Conservation (phyloP, 257 asterid species). For the Euphrasia confusa region DNA sequence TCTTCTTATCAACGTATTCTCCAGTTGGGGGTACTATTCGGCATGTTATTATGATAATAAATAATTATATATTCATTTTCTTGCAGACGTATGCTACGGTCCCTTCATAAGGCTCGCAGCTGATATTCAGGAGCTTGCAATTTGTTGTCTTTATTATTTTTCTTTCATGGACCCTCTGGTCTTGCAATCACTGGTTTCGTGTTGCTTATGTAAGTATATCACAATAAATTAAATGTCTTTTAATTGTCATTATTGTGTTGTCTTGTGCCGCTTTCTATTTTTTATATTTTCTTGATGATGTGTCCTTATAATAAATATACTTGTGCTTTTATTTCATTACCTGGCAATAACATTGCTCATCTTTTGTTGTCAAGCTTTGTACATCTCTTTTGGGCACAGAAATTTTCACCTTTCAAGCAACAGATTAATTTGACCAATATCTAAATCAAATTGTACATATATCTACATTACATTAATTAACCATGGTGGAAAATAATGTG, state of each 20-base stretch:
- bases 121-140: slow-evolving; percentile 78
- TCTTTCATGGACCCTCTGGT: slow-evolving; percentile 51
- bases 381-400: slow-evolving; percentile 2
- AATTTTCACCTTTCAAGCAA: slow-evolving; percentile 1
- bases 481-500: slow-evolving; percentile 4
- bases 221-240: not conserved
- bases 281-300: not conserved
- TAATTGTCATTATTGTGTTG: slow-evolving; percentile 9
- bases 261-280: slow-evolving; percentile 14
- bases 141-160: slow-evolving; percentile 75
- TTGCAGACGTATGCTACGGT: slow-evolving; percentile 51
- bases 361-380: not conserved
- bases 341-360: not conserved
- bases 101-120: slow-evolving; percentile 71
- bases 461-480: slow-evolving; percentile 8
- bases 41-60: slow-evolving; percentile 28
- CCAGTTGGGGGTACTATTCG: slow-evolving; percentile 19
- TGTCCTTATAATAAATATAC: not conserved
- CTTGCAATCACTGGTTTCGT: slow-evolving; percentile 67
- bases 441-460: not conserved
- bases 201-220: slow-evolving; percentile 78
- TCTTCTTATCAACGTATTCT: slow-evolving; percentile 19
- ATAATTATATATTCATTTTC: slow-evolving; percentile 19
- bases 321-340: not conserved
- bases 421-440: not conserved